phyloP scores from a whole-genome alignment of 345 rosid genomes.

The Litchi chinensis region DNA sequence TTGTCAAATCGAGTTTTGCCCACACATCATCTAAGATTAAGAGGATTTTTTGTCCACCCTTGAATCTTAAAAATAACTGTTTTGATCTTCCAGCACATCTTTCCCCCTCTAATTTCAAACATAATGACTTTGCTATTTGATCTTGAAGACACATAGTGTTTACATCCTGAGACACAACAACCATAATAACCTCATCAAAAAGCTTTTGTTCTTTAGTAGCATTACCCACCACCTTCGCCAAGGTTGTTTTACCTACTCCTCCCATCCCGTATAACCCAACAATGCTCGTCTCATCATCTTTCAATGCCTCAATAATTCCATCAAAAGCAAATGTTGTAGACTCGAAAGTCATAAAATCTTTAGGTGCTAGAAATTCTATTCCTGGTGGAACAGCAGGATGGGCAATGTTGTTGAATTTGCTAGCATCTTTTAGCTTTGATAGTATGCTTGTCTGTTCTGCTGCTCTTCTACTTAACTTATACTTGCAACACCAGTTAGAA shows the following conservation, averaged over 20 bases:
- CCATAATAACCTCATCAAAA: background rate
- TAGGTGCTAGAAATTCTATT: background rate
- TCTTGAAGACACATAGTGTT: conserved; percentile 2
- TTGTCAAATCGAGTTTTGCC: conserved; percentile 1
- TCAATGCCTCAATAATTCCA: background rate
- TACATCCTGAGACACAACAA: background rate
- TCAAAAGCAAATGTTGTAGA: background rate
- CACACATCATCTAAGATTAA: conserved; percentile 33
- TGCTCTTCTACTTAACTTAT: background rate
- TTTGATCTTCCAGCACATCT: background rate
- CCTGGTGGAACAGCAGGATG: background rate
- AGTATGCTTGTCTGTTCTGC: background rate
- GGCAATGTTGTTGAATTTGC: background rate
- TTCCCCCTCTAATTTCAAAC: background rate
- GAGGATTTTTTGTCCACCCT: conserved; percentile 9
- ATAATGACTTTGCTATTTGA: background rate
- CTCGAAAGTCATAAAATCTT: background rate
- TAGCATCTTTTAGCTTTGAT: background rate
- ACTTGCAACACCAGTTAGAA: background rate
- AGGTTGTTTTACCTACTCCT: conserved; percentile 28
- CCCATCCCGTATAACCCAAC: conserved; percentile 20
- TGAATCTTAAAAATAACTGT: conserved; percentile 3
- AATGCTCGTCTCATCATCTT: background rate
- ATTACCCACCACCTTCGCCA: conserved; percentile 15
- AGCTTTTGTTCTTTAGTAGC: background rate